Conservation (phyloP, 2,329 filamentous ascomycete species). For the Chaetomiaceae sp. region DNA sequence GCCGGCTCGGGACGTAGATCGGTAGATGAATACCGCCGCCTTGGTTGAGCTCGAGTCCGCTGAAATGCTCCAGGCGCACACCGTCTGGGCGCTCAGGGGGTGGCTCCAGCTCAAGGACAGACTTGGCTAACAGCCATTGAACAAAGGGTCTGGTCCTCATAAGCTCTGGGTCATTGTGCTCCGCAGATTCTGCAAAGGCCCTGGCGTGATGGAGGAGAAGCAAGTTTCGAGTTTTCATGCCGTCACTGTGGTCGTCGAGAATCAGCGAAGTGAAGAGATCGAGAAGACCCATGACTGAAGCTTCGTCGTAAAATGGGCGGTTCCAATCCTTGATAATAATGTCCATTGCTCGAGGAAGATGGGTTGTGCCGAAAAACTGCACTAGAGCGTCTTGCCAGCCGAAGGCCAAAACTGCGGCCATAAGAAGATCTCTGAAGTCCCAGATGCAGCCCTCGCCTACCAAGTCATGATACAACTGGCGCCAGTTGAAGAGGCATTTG, state of each 20-base stretch:
- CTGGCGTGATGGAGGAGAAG: slow-evolving; percentile 12
- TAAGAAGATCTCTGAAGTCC: slow-evolving; percentile 22
- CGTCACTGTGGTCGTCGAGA: neutral
- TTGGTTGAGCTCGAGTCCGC: slow-evolving; percentile 4
- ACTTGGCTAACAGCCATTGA: slow-evolving; percentile 19
- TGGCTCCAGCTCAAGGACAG: slow-evolving; percentile 4
- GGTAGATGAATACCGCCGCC: slow-evolving; percentile 10
- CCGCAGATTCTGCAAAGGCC: neutral
- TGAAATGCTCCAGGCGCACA: neutral
- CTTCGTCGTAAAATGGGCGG: slow-evolving; percentile 12
- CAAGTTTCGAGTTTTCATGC: neutral
- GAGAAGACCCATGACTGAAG: slow-evolving; percentile 14
- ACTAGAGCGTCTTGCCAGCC: slow-evolving; percentile 3
- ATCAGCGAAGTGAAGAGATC: slow-evolving; percentile 18
- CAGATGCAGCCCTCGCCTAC: slow-evolving; percentile 15
- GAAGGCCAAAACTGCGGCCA: slow-evolving; percentile 2
- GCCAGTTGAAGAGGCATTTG: slow-evolving; percentile 7
- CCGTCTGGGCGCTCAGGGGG: neutral
- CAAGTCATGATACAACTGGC: slow-evolving; percentile 12
- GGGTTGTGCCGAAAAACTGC: slow-evolving; percentile 3
- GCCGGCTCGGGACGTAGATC: slow-evolving; percentile 16
- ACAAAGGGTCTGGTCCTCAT: slow-evolving; percentile 20
- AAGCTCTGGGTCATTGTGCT: slow-evolving; percentile 1
- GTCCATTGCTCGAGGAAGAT: neutral
- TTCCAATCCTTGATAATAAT: slow-evolving; percentile 16